Evolutionary conservation across 371 early-diverging fungal species (phyloP), one percentile per base, ranked within the genome.

Genomic region (Thermomucor indicae-seudaticae): DNA sequence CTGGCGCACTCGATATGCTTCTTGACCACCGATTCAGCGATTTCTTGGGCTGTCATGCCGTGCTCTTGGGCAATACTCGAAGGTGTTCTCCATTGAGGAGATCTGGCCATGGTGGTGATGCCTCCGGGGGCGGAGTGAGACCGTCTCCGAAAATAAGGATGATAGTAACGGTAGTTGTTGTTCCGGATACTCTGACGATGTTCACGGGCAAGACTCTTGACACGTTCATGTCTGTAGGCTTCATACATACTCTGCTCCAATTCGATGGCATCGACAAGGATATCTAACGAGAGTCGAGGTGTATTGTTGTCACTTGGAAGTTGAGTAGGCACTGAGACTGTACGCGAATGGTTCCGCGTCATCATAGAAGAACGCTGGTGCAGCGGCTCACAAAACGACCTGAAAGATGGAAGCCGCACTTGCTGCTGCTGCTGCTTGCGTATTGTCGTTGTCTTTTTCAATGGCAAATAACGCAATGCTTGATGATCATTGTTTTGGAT

Each of bases 41-140:
- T 17, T 63, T 59, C 53, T 52, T 56, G 30, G 45, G 52, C 46
- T 53, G 53, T 45, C 14, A 39, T 22, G 35, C 45, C 32, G 16
- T 32, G 47, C 17, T 22, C 10, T 19, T 47, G 19, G 0, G 19
- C 6, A 2, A 32, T 19, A 17, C 42, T 32, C 14, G 16, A 27
- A 34, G 52, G 52, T 24, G 54, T 47, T 39, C 47, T 39, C 54
- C 54, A 54, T 22, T 45, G 54, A 29, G 47, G 55, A 25, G 23
- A 32, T 28, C 19, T 40, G 25, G 25, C 43, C 32, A 43, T 41
- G 43, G 51, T 25, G 25, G 48, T 29, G n/a, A 64, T 61, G 11
- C 64, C 64, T 29, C 74, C 67, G 19, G 74, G 74, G 24, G 74
- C 74, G 14, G 74, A 73, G 55, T 56, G 64, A 4, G 68, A 64